Conservation (phyloP, 1,284 basidiomycete genomes). For the Sporisorium reilianum region DNA sequence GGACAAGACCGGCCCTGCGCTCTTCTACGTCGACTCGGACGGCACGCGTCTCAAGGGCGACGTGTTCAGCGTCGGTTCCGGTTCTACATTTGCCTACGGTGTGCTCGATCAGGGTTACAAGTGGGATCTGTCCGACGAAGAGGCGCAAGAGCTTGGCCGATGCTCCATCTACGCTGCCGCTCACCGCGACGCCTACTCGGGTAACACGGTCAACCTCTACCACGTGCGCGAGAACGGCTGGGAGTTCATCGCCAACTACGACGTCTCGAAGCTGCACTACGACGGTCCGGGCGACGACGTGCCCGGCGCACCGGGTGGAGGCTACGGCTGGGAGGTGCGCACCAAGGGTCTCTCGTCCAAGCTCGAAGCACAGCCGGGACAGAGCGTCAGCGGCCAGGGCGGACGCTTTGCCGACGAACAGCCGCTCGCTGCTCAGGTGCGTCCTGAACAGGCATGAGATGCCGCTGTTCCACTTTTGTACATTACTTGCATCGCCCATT, state of each 20-base stretch:
- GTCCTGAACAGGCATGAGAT: slow-evolving; percentile 43
- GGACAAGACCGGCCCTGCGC: slow-evolving; percentile 99
- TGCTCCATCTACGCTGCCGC: slow-evolving; percentile 97
- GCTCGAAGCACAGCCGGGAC: slow-evolving; percentile 52
- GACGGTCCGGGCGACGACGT: slow-evolving; percentile 62
- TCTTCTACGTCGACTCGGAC: slow-evolving; percentile 99
- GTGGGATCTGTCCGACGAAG: slow-evolving; percentile 93
- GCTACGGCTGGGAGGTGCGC: slow-evolving; percentile 66
- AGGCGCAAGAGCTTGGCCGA: slow-evolving; percentile 93
- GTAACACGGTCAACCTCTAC: slow-evolving; percentile 89
- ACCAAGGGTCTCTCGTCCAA: slow-evolving; percentile 62
- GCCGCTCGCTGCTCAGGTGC: slow-evolving; percentile 43
- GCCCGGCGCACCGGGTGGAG: slow-evolving; percentile 62
- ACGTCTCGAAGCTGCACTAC: slow-evolving; percentile 66
- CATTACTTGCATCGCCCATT: slow-evolving; percentile 11
- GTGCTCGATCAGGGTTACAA: slow-evolving; percentile 95
- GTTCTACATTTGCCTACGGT: slow-evolving; percentile 97
- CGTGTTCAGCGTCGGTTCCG: slow-evolving; percentile 97
- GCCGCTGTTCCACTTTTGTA: slow-evolving; percentile 11
- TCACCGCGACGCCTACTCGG: slow-evolving; percentile 94
- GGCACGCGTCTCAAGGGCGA: slow-evolving; percentile 95
- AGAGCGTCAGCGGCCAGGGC: slow-evolving; percentile 52
- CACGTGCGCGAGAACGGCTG: slow-evolving; percentile 93
- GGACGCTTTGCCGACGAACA: slow-evolving; percentile 48
- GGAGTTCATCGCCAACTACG: slow-evolving; percentile 68